Base-by-base conservation (phyloP, 805 yeast genomes). In the Candida orba region DNA sequence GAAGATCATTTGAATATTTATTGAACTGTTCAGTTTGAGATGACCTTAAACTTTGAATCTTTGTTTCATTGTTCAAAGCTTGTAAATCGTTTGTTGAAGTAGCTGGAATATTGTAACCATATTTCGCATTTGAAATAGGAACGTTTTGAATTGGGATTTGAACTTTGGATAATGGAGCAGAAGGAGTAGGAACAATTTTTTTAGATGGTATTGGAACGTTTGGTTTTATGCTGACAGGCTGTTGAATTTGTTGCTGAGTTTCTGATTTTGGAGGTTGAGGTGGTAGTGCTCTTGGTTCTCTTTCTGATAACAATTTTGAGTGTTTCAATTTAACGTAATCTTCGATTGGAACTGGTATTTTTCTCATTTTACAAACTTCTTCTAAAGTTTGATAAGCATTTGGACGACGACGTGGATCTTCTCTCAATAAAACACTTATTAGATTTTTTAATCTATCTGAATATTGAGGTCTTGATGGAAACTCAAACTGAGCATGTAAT, bases 361-460 rank as follows among this genome's bases (percentile, higher is more conserved):
- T 74, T 59, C 78, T 73, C 75, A 84, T 75, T 40, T 68, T 68
- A 47, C 83, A 77, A 6, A 84, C 67, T 58, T 84, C 90, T 40
- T 78, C 85, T 27, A 85, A 60, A 22, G 84, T 66, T 58, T 84
- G 91, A 45, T 76, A 78, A 3, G 81, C 81, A 47, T 79, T 82
- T 8, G 95, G 95, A 55, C 95, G 72, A 44, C 77, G 69, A 37
- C 75, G 67, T 4, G 93, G 93, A 56, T 83, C 80, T 33, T 72
- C 82, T 42, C 78, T 69, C 47, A 85, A 61, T 53, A 83, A 66
- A 45, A 76, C 78, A 20, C 74, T 68, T 33, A 85, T 81, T 22
- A 84, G 61, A 56, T 81, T 78, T 51, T 78, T 83, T 60, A 85
- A 59, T 34, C 84, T 64, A 27, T 78, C 68, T 25, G 84, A 75